Evolutionary conservation across 176 grass and related monocot genomes (phyloP).

Genomic region (Zoysia japonica): DNA sequence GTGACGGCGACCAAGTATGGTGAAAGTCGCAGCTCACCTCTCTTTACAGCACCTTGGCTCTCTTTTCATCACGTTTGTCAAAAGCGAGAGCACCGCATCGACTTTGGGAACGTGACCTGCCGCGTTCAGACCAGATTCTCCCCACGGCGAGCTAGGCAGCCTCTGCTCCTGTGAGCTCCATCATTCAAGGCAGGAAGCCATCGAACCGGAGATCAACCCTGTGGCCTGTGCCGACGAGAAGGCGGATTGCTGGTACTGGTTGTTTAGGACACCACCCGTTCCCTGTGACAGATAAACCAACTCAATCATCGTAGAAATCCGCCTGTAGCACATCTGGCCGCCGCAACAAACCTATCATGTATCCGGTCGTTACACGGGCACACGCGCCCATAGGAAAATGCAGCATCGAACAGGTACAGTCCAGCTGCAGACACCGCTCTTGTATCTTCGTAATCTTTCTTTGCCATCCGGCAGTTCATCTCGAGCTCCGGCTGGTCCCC

Average conservation of each 20-base stretch:
- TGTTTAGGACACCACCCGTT: neutral
- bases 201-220: neutral
- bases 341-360: conserved; percentile 22
- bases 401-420: neutral
- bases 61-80: conserved; percentile 5
- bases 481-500: neutral
- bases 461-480: too few relatives aligned
- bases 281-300: neutral
- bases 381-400: neutral
- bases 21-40: neutral
- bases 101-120: neutral
- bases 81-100: neutral
- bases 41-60: neutral
- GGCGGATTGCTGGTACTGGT: neutral
- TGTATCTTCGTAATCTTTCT: neutral
- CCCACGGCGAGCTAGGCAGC: neutral
- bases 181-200: too few relatives aligned
- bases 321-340: conserved; percentile 9
- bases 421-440: too few relatives aligned
- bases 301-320: neutral
- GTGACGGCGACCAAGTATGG: conserved; percentile 2
- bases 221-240: neutral
- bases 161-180: neutral
- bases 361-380: neutral
- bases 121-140: conserved; percentile 12